phyloP scores from a whole-genome alignment of 805 yeast species.

The Ogataea trehalophila region DNA sequence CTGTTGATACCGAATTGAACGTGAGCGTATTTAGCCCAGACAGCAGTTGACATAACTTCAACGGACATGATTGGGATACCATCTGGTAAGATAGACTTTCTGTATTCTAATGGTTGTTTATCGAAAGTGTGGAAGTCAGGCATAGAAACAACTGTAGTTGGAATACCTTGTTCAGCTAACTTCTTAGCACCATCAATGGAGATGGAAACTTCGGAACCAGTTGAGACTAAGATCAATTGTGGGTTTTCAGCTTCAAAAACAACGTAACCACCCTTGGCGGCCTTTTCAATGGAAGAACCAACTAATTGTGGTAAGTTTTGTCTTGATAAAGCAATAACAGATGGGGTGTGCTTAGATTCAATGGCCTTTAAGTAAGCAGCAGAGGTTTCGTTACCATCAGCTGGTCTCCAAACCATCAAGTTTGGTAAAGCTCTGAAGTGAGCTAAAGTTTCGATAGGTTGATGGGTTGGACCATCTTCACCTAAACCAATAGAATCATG shows the following conservation, averaged over 20 bases:
- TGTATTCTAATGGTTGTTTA: constrained; percentile 74
- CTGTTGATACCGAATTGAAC: constrained; percentile 93
- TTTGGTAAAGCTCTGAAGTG: constrained; percentile 84
- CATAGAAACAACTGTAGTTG: constrained; percentile 81
- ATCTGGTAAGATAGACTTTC: constrained; percentile 85
- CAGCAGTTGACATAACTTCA: constrained; percentile 86
- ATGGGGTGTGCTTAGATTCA: constrained; percentile 59
- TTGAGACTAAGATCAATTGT: constrained; percentile 74
- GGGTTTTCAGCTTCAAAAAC: constrained; percentile 53
- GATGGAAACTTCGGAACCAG: constrained; percentile 92
- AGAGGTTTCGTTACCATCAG: constrained; percentile 85
- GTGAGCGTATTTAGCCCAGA: constrained; percentile 95
- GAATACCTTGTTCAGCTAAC: constrained; percentile 59
- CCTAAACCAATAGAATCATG: constrained; percentile 89
- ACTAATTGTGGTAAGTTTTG: constrained; percentile 90
- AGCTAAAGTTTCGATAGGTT: constrained; percentile 85
- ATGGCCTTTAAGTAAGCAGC: constrained; percentile 74
- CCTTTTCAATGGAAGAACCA: constrained; percentile 89
- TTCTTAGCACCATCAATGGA: constrained; percentile 78
- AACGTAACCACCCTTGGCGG: constrained; percentile 92
- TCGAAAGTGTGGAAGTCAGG: constrained; percentile 94
- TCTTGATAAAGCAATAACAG: constrained; percentile 74
- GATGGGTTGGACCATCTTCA: constrained; percentile 93
- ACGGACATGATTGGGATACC: constrained; percentile 90
- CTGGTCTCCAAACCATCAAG: constrained; percentile 86